Evolutionary conservation across 306 rosid genomes (phyloP).

Genomic region (Calophaca sinica): DNA sequence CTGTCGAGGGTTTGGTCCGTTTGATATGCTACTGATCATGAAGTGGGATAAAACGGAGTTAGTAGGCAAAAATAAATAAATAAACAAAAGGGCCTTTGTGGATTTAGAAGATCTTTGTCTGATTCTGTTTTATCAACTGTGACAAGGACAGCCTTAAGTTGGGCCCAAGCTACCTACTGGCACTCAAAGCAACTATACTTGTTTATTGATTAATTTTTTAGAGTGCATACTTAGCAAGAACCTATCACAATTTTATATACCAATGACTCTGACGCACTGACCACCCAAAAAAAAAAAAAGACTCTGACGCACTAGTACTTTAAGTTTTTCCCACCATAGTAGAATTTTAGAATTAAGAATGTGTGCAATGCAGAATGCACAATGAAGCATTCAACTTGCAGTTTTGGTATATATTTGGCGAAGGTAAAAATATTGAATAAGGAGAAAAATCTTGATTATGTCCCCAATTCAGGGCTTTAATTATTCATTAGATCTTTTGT

Average conservation of each 20-base stretch:
- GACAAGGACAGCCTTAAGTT: conserved; percentile 41
- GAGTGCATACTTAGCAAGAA: conserved; percentile 37
- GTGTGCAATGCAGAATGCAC: background rate
- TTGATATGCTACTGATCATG: background rate
- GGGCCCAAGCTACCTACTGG: conserved; percentile 54
- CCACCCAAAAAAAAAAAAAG: too few species aligned
- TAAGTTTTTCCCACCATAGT: background rate
- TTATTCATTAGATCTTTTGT: too few species aligned
- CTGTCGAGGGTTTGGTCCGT: background rate
- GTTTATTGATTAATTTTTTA: conserved; percentile 3
- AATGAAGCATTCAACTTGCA: background rate
- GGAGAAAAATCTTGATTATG: too few species aligned
- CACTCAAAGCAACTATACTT: conserved; percentile 44
- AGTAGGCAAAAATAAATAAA: conserved; percentile 16
- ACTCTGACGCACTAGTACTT: too few species aligned
- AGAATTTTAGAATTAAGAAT: background rate
- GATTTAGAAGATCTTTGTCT: conserved; percentile 63
- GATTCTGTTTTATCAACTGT: conserved; percentile 5
- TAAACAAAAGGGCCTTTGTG: conserved; percentile 43
- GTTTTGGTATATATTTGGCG: too few species aligned
- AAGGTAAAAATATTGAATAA: background rate
- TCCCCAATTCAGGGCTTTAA: too few species aligned
- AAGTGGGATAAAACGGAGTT: too few species aligned
- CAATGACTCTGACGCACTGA: background rate
- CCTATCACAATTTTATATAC: conserved; percentile 18